A percentile compares a stretch with the other conserved stretches of the same genome.
Conservation (phyloP, 495 filamentous ascomycete genomes). For the Oidiodendron maius region DNA sequence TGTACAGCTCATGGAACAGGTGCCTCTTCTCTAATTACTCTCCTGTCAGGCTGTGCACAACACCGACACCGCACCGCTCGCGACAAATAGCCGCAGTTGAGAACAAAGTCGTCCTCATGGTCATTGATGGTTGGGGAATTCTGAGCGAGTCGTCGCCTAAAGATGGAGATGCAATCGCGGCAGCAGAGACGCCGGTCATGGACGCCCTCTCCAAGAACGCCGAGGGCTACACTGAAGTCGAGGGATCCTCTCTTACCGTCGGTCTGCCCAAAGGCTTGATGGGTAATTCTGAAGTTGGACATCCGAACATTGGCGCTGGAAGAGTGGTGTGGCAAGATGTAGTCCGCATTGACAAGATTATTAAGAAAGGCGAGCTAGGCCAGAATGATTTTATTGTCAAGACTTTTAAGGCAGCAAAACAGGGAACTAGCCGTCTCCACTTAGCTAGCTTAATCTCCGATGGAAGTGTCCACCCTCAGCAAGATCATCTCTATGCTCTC, state of each 20-base stretch:
- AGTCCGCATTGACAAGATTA: constrained; percentile 90
- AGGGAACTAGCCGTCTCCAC: constrained; percentile 86
- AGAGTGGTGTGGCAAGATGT: constrained; percentile 99
- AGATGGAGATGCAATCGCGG: constrained; percentile 89
- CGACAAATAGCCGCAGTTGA: constrained; percentile 68
- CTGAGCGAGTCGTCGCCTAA: constrained; percentile 68
- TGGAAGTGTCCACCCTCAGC: constrained; percentile 94
- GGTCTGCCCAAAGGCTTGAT: constrained; percentile 94
- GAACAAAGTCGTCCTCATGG: constrained; percentile 92
- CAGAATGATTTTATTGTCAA: constrained; percentile 73
- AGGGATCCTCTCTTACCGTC: constrained; percentile 92
- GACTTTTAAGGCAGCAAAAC: constrained; percentile 74
- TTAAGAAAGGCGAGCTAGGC: constrained; percentile 81
- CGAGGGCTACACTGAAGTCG: constrained; percentile 79
- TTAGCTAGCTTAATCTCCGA: constrained; percentile 86
- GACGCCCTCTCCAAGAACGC: constrained; percentile 70
- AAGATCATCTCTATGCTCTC: constrained; percentile 82
- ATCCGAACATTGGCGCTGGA: constrained; percentile 96
- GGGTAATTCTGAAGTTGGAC: constrained; percentile 98
- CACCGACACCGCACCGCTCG: constrained; percentile 17
- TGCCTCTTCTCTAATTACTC: constrained; percentile 1
- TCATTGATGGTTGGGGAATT: constrained; percentile 98
- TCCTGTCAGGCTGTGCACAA: constrained; percentile 17
- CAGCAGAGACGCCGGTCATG: constrained; percentile 88
- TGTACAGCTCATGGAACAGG: too few species aligned